Base-by-base conservation (phyloP, 2,329 filamentous ascomycete species). In the Colletotrichum euphorbiae region DNA sequence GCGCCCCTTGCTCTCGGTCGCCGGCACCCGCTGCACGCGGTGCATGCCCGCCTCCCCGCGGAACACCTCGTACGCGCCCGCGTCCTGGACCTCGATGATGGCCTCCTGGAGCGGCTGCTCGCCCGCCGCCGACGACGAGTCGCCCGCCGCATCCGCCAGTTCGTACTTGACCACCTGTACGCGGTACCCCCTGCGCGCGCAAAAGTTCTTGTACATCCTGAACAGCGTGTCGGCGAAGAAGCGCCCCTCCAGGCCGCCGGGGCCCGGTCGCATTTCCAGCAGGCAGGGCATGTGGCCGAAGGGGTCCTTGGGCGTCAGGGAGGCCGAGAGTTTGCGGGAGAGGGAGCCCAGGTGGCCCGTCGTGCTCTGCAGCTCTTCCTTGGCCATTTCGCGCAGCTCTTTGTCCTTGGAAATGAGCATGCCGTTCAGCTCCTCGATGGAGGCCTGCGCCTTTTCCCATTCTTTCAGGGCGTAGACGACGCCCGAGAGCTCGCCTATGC, bases 31-130 rank as follows among this genome's bases (percentile, higher is more conserved):
- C 82, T 99, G 96, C 0, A 99, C 96, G 31, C 96, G 89, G 78
- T 99, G 96, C 72, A 99, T 96, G 36, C 96, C 96, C 3, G 95
- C 93, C 80, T 99, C 96, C 73, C 91, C 91, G 69, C 95, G 88
- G 74, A 99, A 88, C 2, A 89, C 76, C 69, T 91, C 93, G 79
- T 97, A 99, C 21, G 94, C 90, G 33, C 93, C 93, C 1, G 88
- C 81, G 56, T 89, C 87, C 67, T 91, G 88, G 40, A 99, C 84
- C 77, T 98, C 94, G 28, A 99, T 85, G 24, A 99, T 89, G 7
- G 93, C 96, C 82, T 98, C 96, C 62, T 92, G 89, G 3, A 98
- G 84, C 6, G 93, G 90, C 28, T 87, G 81, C 70, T 94, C 91
- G 56, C 86, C 86, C 12, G 86, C 85, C 0, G 83, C 79, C 1